Evolutionary conservation across 257 asterid species (phyloP).

Genomic region (Primulina huaijiensis): DNA sequence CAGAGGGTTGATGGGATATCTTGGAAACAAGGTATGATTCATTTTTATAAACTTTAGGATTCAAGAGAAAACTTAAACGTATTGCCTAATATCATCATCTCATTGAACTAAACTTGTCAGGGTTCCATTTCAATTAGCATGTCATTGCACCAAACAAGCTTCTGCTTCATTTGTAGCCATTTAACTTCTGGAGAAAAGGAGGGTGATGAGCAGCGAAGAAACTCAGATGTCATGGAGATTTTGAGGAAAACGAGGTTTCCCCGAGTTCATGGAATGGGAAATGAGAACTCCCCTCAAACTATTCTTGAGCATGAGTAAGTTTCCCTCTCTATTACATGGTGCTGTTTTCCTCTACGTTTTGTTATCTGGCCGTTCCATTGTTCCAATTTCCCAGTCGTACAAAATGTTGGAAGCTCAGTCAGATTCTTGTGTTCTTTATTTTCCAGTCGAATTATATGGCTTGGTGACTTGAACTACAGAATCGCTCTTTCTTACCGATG

Average conservation of each 20-base stretch:
- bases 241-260: conserved; percentile 95
- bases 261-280: conserved; percentile 59
- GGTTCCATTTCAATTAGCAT: conserved; percentile 97
- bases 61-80: conserved; percentile 6
- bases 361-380: background rate
- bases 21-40: conserved; percentile 82
- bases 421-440: conserved; percentile 23
- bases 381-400: background rate
- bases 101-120: conserved; percentile 37
- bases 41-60: conserved; percentile 18
- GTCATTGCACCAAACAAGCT: conserved; percentile 98
- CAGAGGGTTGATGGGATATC: conserved; percentile 98
- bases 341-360: background rate
- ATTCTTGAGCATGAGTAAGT: conserved; percentile 92
- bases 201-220: conserved; percentile 88
- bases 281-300: conserved; percentile 83
- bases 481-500: conserved; percentile 82
- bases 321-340: background rate
- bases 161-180: conserved; percentile 96
- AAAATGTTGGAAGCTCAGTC: background rate
- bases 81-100: conserved; percentile 9
- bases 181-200: conserved; percentile 98
- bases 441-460: conserved; percentile 94
- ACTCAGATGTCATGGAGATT: conserved; percentile 96
- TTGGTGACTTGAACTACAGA: conserved; percentile 91